A percentile compares a stretch with the other conserved stretches of the same genome.
Conservation (phyloP, 2,329 filamentous ascomycete species). For the Ophiocordyceps camponoti-saundersi region DNA sequence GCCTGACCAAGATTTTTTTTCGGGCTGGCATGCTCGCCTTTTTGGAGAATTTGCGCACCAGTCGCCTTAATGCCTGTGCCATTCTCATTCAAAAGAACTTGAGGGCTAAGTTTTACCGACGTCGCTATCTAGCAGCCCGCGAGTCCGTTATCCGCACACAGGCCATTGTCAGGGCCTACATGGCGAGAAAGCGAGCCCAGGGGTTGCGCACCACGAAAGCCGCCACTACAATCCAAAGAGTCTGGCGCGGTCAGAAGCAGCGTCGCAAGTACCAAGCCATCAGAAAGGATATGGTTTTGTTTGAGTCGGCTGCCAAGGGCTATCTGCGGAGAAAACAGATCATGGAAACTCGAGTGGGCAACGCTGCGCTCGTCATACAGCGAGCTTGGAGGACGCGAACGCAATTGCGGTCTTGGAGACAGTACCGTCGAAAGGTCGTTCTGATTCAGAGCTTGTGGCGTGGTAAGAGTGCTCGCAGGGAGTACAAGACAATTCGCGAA, state of each 20-base stretch:
- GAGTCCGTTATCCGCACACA: slow-evolving; percentile 69
- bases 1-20: slow-evolving; percentile 98
- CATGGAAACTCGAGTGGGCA: slow-evolving; percentile 82
- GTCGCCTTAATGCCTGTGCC: slow-evolving; percentile 78
- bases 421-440: slow-evolving; percentile 76
- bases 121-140: slow-evolving; percentile 75
- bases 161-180: slow-evolving; percentile 57
- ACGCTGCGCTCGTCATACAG: slow-evolving; percentile 82
- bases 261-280: slow-evolving; percentile 64
- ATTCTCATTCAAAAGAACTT: slow-evolving; percentile 99
- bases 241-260: slow-evolving; percentile 88
- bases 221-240: slow-evolving; percentile 83
- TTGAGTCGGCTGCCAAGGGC: slow-evolving; percentile 83
- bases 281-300: slow-evolving; percentile 68
- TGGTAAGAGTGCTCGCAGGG: slow-evolving; percentile 60
- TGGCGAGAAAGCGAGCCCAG: slow-evolving; percentile 61
- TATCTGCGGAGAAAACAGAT: slow-evolving; percentile 82
- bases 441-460: slow-evolving; percentile 89
- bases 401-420: slow-evolving; percentile 66
- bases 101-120: slow-evolving; percentile 85
- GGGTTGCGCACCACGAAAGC: slow-evolving; percentile 71
- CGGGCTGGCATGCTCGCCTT: slow-evolving; percentile 97
- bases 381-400: slow-evolving; percentile 71
- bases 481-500: slow-evolving; percentile 82
- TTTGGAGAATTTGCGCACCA: slow-evolving; percentile 84